Percentiles rank a stretch among this genome's conserved stretches.
These are phyloP conservation scores for Botrytis hyacinthi DNA, from an alignment of 2,329 filamentous ascomycete genomes.

Conservation along the genomic window DNA sequence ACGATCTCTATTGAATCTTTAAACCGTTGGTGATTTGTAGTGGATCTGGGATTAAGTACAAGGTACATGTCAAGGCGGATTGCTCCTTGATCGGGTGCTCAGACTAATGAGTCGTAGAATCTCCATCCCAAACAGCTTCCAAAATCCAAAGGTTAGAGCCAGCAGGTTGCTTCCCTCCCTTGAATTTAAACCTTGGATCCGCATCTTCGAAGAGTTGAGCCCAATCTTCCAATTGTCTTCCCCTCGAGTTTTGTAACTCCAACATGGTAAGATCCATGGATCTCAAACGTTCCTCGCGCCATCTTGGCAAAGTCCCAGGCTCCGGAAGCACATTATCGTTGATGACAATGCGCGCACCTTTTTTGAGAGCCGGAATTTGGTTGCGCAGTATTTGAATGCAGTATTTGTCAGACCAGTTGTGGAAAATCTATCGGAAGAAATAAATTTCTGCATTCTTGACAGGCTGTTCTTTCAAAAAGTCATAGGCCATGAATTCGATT, in stretches of 20 bases:
- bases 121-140: not conserved
- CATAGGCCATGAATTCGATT: conserved; percentile 41
- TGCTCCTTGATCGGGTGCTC: not conserved
- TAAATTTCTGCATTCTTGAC: conserved; percentile 43
- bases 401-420: conserved; percentile 48
- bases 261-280: conserved; percentile 39
- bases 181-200: conserved; percentile 28
- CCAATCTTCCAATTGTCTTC: conserved; percentile 40
- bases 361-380: conserved; percentile 44
- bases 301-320: not conserved
- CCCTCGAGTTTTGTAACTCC: conserved; percentile 33
- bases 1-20: too few species aligned
- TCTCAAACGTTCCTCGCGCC: conserved; percentile 18
- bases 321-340: conserved; percentile 20
- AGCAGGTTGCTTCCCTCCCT: not conserved
- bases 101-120: not conserved
- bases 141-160: conserved; percentile 10
- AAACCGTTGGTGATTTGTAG: too few species aligned
- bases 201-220: conserved; percentile 34
- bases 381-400: conserved; percentile 40
- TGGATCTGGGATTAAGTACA: too few species aligned
- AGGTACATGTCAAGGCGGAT: not conserved
- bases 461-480: conserved; percentile 42
- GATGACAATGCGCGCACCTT: conserved; percentile 40
- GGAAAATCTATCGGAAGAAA: conserved; percentile 48